Percentiles rank a stretch among this genome's conserved stretches.
phyloP scores from a whole-genome alignment of 2,329 filamentous ascomycete genomes.

The Pseudopithomyces maydicus region DNA sequence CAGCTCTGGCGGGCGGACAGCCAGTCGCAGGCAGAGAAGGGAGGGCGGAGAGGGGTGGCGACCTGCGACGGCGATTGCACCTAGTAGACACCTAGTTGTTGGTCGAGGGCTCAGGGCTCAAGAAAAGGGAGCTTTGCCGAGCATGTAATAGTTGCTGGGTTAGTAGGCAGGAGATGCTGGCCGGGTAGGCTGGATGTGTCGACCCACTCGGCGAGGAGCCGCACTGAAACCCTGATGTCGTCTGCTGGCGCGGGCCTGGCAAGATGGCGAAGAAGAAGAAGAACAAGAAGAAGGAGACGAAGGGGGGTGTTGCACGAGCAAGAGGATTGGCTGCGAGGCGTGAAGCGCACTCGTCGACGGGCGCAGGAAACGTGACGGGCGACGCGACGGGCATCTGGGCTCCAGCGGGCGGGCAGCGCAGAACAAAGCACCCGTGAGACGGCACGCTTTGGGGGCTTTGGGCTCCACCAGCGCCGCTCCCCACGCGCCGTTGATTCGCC shows the following conservation, averaged over 20 bases:
- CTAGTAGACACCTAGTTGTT: neutral
- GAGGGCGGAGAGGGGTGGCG: constrained; percentile 1
- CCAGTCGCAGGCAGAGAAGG: constrained; percentile 11
- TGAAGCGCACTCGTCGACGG: too few species aligned
- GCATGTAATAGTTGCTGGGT: neutral
- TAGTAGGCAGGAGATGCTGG: too few species aligned
- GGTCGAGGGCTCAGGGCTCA: neutral
- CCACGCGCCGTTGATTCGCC: neutral
- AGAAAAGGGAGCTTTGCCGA: constrained; percentile 1
- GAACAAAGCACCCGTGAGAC: constrained; percentile 3
- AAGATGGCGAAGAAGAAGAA: too few species aligned
- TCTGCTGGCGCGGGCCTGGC: too few species aligned
- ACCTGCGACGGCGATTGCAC: constrained; percentile 1
- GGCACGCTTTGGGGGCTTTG: constrained; percentile 5
- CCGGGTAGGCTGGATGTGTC: neutral
- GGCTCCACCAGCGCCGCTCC: neutral
- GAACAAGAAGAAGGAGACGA: too few species aligned
- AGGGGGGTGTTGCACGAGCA: neutral
- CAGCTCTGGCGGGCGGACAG: neutral
- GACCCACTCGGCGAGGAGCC: constrained; percentile 1
- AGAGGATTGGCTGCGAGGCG: neutral
- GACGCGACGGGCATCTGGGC: neutral
- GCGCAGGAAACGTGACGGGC: constrained; percentile 1
- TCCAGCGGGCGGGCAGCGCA: neutral
- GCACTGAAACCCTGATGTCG: constrained; percentile 6